Evolutionary conservation across 2,329 filamentous ascomycete species (phyloP).

Genomic region (Pezicula neosporulosa): DNA sequence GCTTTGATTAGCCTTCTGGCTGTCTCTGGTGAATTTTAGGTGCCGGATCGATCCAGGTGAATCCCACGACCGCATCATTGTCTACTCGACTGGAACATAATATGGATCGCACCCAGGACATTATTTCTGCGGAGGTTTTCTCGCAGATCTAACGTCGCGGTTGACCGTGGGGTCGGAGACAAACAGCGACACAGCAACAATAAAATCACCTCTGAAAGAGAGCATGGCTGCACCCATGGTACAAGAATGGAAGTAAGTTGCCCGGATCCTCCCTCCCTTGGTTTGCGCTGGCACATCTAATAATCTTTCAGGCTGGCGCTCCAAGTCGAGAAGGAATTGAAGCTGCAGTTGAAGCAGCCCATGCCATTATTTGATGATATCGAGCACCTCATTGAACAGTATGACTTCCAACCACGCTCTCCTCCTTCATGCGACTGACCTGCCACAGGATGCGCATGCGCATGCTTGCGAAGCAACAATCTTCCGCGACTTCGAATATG

Average conservation of each 20-base stretch:
- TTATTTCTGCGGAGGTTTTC: conserved; percentile 33
- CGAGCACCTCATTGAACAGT: conserved; percentile 29
- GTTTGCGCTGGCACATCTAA: conserved; percentile 11
- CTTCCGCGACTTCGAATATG: conserved; percentile 68
- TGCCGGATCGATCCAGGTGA: conserved; percentile 2
- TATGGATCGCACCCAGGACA: conserved; percentile 24
- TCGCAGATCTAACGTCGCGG: conserved; percentile 54
- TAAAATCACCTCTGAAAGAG: neutral
- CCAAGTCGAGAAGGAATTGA: conserved; percentile 45
- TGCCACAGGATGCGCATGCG: conserved; percentile 34
- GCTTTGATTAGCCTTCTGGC: too few species aligned
- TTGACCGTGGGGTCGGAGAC: conserved; percentile 44
- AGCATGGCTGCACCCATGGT: conserved; percentile 31
- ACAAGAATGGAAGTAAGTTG: conserved; percentile 49
- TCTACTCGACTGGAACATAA: neutral
- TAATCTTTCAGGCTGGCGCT: conserved; percentile 32
- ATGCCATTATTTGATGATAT: conserved; percentile 45
- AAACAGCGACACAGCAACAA: conserved; percentile 7
- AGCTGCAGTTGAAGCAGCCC: conserved; percentile 43
- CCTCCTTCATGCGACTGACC: conserved; percentile 9
- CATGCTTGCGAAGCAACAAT: conserved; percentile 68
- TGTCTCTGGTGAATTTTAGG: neutral
- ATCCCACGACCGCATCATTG: neutral
- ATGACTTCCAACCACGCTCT: conserved; percentile 6
- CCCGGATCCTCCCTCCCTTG: neutral